Evolutionary conservation across 202 grass and related monocot genomes (phyloP).

Genomic region (Eragrostis tef): DNA sequence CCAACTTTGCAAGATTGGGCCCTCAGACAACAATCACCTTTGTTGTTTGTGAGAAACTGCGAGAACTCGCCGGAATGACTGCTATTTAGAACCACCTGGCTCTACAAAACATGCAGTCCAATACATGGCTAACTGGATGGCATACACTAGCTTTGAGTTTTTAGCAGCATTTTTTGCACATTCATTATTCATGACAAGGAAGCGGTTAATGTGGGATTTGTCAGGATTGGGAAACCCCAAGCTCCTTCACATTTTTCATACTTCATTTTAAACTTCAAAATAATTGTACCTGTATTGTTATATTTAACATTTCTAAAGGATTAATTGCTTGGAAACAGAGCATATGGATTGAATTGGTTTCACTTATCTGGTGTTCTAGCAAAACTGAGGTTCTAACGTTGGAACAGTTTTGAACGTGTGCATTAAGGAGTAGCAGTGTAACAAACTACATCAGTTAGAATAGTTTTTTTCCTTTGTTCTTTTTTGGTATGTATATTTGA

Average conservation of each 20-base stretch:
- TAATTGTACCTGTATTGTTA: slow-evolving; percentile 13
- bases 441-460: neutral
- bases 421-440: neutral
- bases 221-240: neutral
- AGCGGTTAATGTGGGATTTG: neutral
- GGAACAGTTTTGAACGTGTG: neutral
- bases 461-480: neutral
- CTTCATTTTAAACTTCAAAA: neutral
- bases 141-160: neutral
- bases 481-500: neutral
- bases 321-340: neutral
- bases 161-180: slow-evolving; percentile 20
- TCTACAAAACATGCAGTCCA: neutral
- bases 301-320: neutral
- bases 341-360: neutral
- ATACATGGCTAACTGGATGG: neutral
- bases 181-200: slow-evolving; percentile 21
- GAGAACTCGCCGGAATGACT: slow-evolving; percentile 67
- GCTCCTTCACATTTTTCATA: neutral
- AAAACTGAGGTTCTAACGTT: neutral
- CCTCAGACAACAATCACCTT: slow-evolving; percentile 91
- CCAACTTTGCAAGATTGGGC: slow-evolving; percentile 84
- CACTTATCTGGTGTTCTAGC: neutral
- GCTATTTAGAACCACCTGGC: slow-evolving; percentile 54
- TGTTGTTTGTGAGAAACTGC: slow-evolving; percentile 76